phyloP scores from a whole-genome alignment of 2,329 filamentous ascomycete species.

The Alternaria postmessia region DNA sequence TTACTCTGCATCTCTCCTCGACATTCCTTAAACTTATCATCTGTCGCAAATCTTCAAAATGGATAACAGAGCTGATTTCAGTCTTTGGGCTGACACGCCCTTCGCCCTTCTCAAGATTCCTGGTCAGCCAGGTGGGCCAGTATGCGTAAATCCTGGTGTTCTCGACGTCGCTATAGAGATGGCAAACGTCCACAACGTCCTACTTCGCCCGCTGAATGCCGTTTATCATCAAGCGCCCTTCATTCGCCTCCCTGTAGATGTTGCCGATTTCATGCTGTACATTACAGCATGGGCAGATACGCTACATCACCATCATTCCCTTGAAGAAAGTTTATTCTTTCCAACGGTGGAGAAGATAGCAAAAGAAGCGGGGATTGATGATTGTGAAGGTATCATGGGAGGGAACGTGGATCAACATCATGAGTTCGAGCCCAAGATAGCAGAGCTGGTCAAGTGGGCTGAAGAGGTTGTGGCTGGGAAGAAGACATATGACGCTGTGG shows the following conservation, averaged over 20 bases:
- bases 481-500: slow-evolving; percentile 16
- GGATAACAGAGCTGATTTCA: background rate
- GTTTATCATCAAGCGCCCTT: slow-evolving; percentile 46
- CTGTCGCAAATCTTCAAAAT: background rate
- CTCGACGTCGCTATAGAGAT: slow-evolving; percentile 42
- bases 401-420: slow-evolving; percentile 47
- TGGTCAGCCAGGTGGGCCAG: slow-evolving; percentile 14
- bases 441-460: slow-evolving; percentile 36
- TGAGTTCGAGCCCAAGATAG: slow-evolving; percentile 42
- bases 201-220: slow-evolving; percentile 49
- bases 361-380: slow-evolving; percentile 24
- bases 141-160: slow-evolving; percentile 44
- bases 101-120: slow-evolving; percentile 23
- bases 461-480: slow-evolving; percentile 3
- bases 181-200: slow-evolving; percentile 47
- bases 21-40: background rate
- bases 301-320: slow-evolving; percentile 49
- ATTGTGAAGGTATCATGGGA: slow-evolving; percentile 33
- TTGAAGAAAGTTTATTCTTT: slow-evolving; percentile 49
- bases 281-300: slow-evolving; percentile 45
- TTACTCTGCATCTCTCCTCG: background rate
- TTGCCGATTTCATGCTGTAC: slow-evolving; percentile 42
- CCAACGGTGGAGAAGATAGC: slow-evolving; percentile 46
- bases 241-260: slow-evolving; percentile 27
- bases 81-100: slow-evolving; percentile 22